Conservation (phyloP, 1,139 yeast species). For the Geotrichum bryndzae region DNA sequence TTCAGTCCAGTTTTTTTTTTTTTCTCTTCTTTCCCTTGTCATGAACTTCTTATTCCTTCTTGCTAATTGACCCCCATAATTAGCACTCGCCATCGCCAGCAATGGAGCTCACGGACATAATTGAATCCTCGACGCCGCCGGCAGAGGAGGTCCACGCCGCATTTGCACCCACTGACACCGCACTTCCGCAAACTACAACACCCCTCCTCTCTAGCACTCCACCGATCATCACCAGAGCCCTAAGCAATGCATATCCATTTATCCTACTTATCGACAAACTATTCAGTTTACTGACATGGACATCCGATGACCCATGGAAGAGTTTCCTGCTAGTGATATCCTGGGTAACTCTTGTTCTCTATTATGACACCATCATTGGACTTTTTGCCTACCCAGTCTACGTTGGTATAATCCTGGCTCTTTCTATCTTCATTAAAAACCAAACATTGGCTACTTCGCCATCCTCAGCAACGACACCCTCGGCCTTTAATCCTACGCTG, state of each 20-base stretch:
- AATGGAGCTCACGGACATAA: slow-evolving; percentile 3
- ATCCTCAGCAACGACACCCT: neutral
- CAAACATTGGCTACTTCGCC: neutral
- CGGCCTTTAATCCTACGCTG: slow-evolving; percentile 55
- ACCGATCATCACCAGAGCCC: slow-evolving; percentile 79
- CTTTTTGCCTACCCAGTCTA: slow-evolving; percentile 59
- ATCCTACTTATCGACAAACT: slow-evolving; percentile 63
- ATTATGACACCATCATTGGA: slow-evolving; percentile 68
- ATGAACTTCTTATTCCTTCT: neutral
- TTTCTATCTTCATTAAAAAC: neutral
- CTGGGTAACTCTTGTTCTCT: slow-evolving; percentile 57
- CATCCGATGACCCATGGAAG: slow-evolving; percentile 76
- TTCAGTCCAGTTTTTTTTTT: neutral
- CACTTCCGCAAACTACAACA: slow-evolving; percentile 36
- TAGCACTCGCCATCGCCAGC: neutral
- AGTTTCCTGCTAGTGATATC: slow-evolving; percentile 57
- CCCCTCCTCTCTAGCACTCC: slow-evolving; percentile 56
- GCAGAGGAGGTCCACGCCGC: slow-evolving; percentile 25
- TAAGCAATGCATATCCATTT: slow-evolving; percentile 79
- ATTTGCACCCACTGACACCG: slow-evolving; percentile 32
- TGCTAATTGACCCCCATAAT: neutral
- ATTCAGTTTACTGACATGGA: slow-evolving; percentile 81
- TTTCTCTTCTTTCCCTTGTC: neutral
- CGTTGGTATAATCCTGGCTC: slow-evolving; percentile 17
- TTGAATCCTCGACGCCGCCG: slow-evolving; percentile 16